Conservation (phyloP, 2,329 filamentous ascomycete species). For the Rhytidhysteron rufulum region DNA sequence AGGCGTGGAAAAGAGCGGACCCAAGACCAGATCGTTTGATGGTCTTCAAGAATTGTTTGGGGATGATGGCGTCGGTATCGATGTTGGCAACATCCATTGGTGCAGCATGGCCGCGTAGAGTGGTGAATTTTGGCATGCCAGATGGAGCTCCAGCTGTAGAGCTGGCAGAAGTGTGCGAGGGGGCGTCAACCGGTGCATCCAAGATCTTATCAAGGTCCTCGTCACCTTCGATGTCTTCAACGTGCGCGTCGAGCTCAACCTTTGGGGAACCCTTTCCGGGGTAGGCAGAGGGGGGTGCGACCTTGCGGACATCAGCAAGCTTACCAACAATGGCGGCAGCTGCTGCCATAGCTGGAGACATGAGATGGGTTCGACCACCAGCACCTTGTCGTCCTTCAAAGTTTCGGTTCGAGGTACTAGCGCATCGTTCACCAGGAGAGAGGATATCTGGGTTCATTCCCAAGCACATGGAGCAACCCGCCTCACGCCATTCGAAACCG, state of each 20-base stretch:
- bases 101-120: slow-evolving; percentile 81
- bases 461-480: slow-evolving; percentile 97
- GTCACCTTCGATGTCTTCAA: slow-evolving; percentile 58
- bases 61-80: slow-evolving; percentile 99
- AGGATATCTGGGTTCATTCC: slow-evolving; percentile 99
- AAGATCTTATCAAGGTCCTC: slow-evolving; percentile 62
- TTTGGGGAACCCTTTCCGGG: slow-evolving; percentile 50
- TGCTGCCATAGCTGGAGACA: slow-evolving; percentile 96
- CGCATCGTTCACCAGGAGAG: slow-evolving; percentile 86
- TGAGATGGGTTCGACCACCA: slow-evolving; percentile 84
- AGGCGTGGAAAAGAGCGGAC: slow-evolving; percentile 77
- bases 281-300: slow-evolving; percentile 52
- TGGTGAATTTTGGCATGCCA: slow-evolving; percentile 79
- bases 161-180: slow-evolving; percentile 62
- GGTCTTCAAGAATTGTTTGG: slow-evolving; percentile 98
- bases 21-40: slow-evolving; percentile 97
- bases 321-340: slow-evolving; percentile 86
- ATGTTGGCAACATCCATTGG: slow-evolving; percentile 85
- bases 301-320: slow-evolving; percentile 83
- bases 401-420: slow-evolving; percentile 93
- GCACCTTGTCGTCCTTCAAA: slow-evolving; percentile 96
- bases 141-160: slow-evolving; percentile 46
- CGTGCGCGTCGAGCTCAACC: slow-evolving; percentile 55
- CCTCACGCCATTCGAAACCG: slow-evolving; percentile 97
- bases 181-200: slow-evolving; percentile 60